Evolutionary conservation across 495 filamentous ascomycete genomes (phyloP), one percentile per base, ranked within the genome.

Genomic region (Hypoxylon perforatum): DNA sequence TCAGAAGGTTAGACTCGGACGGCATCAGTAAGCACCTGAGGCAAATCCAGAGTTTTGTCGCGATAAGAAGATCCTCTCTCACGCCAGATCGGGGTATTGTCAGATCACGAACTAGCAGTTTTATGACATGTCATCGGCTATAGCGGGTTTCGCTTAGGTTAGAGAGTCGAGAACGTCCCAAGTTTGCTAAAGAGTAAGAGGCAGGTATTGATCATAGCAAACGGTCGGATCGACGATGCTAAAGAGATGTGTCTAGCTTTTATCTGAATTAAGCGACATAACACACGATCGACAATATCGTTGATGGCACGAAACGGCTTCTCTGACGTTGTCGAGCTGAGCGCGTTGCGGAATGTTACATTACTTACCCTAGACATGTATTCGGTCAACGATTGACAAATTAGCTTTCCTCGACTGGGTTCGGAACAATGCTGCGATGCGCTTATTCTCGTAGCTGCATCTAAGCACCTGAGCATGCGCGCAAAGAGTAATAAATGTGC

Each of bases 351-450:
- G 51, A 50, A 36, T 44, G 44, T 56, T 44, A 45, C 45, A 59
- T 33, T 10, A 49, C 42, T 60, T 48, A 58, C 30, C 30, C 1
- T 5, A 10, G 30, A 33, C 11, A 10, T 33, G 30, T 33, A 33
- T 33, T 10, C 30, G 30, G 30, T 28, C 18, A 22, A 51, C 9
- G 8, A 2, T 21, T 51, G 23, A 9, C 35, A 21, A 59, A 59
- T 59, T 9, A 41, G 33, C 25, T 48, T 3, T 23, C 23, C 10
- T 33, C 25, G 42, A 18, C 42, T n/a, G 22, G 14, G 41, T 41
- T 52, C 21, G 50, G 50, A 28, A 41, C 42, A 15, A 65, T 50
- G 56, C 33, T 60, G 50, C 56, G 50, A 65, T 58, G 23, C 41
- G 36, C 46, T 46, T 51, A 3, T 23, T 39, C 11, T 9, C 7